phyloP scores from a whole-genome alignment of 2,329 filamentous ascomycete species.

The Xylaria digitata region DNA sequence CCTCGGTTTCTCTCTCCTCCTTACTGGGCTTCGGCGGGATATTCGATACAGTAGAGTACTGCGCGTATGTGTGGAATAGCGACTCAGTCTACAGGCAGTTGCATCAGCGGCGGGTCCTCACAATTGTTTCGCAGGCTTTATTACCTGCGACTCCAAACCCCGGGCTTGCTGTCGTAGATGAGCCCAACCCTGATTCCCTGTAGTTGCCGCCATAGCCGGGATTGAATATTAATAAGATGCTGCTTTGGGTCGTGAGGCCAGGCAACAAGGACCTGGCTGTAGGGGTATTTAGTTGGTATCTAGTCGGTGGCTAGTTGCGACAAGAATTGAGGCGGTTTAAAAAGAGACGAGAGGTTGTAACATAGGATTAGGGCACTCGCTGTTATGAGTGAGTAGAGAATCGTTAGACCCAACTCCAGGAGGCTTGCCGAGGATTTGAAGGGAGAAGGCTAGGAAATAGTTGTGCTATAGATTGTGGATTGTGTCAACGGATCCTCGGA shows the following conservation, averaged over 20 bases:
- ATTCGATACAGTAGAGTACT: slow-evolving; percentile 83
- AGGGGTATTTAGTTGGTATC: neutral
- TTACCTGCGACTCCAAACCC: slow-evolving; percentile 88
- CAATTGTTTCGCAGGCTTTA: slow-evolving; percentile 5
- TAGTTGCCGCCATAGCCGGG: slow-evolving; percentile 61
- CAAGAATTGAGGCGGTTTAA: neutral
- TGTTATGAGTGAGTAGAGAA: neutral
- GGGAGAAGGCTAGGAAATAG: neutral
- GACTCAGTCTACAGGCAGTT: slow-evolving; percentile 75
- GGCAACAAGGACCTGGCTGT: slow-evolving; percentile 26
- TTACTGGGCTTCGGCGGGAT: slow-evolving; percentile 86
- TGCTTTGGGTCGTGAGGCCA: slow-evolving; percentile 6
- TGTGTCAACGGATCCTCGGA: slow-evolving; percentile 14
- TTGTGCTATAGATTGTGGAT: neutral
- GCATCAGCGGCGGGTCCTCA: slow-evolving; percentile 18
- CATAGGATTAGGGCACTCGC: neutral
- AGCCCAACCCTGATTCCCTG: slow-evolving; percentile 80
- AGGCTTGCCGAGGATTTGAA: neutral
- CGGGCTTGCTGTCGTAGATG: slow-evolving; percentile 94
- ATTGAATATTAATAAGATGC: slow-evolving; percentile 3
- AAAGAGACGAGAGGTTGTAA: slow-evolving; percentile 1
- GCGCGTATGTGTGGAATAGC: slow-evolving; percentile 86
- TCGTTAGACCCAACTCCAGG: neutral
- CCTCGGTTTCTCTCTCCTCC: slow-evolving; percentile 83
- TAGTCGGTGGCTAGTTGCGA: slow-evolving; percentile 5